Conservation (phyloP, 1,139 yeast species). For the Pichia kudriavzevii region DNA sequence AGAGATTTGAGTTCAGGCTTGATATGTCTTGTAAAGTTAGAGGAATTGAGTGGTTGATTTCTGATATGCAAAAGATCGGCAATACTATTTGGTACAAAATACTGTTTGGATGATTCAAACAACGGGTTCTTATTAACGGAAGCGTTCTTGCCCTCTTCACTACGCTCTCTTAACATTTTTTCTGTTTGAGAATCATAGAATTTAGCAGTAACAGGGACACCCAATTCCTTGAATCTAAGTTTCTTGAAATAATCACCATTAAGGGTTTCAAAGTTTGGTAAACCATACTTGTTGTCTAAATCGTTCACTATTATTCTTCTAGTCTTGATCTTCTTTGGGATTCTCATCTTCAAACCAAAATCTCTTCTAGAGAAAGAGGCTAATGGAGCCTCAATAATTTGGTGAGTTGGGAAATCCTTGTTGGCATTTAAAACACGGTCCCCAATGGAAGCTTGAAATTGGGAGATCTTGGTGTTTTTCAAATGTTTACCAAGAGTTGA, state of each 20-base stretch:
- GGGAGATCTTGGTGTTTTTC: slow-evolving; percentile 25
- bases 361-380: slow-evolving; percentile 49
- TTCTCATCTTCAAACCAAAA: slow-evolving; percentile 56
- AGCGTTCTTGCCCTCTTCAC: neutral
- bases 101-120: slow-evolving; percentile 17
- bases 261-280: slow-evolving; percentile 44
- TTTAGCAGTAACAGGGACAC: slow-evolving; percentile 29
- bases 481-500: slow-evolving; percentile 23
- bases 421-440: slow-evolving; percentile 20
- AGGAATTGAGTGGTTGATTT: slow-evolving; percentile 19
- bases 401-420: slow-evolving; percentile 41
- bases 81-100: slow-evolving; percentile 14
- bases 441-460: slow-evolving; percentile 24
- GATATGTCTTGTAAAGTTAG: slow-evolving; percentile 17
- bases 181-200: slow-evolving; percentile 3
- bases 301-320: slow-evolving; percentile 43
- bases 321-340: slow-evolving; percentile 44
- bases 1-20: slow-evolving; percentile 23
- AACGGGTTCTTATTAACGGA: slow-evolving; percentile 18
- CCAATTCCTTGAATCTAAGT: slow-evolving; percentile 46
- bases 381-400: slow-evolving; percentile 50
- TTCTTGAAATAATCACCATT: slow-evolving; percentile 43
- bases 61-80: slow-evolving; percentile 22
- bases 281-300: slow-evolving; percentile 44
- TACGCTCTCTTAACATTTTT: neutral